phyloP scores from a whole-genome alignment of 768 basidiomycete species.

The Tricholoma bakamatsutake region DNA sequence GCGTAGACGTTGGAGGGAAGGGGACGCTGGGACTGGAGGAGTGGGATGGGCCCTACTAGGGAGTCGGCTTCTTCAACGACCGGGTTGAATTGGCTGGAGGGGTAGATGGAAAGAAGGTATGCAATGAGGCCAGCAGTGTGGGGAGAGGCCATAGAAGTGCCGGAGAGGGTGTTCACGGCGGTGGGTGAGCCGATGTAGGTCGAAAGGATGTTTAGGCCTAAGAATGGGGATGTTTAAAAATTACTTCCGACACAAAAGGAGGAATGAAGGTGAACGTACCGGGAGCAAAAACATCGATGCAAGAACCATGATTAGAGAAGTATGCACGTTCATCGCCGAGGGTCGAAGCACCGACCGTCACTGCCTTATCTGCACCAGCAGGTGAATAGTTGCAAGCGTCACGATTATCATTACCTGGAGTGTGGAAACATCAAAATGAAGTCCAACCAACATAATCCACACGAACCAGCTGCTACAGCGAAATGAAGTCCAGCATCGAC shows the following conservation, averaged over 20 bases:
- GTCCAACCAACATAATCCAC: background rate
- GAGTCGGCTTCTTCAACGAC: constrained; percentile 30
- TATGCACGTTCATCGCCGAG: constrained; percentile 77
- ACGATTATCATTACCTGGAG: constrained; percentile 70
- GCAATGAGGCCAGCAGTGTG: constrained; percentile 87
- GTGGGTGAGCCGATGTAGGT: constrained; percentile 66
- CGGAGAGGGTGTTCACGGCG: constrained; percentile 75
- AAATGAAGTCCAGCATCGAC: constrained; percentile 87
- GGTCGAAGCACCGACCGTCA: constrained; percentile 93
- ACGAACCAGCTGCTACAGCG: constrained; percentile 89
- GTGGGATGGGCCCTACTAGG: constrained; percentile 23
- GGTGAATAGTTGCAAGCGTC: constrained; percentile 94
- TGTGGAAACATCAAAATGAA: constrained; percentile 1
- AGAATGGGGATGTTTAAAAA: background rate
- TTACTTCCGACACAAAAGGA: background rate
- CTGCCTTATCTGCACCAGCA: constrained; percentile 79
- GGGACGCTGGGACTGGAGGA: constrained; percentile 27
- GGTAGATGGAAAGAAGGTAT: constrained; percentile 88
- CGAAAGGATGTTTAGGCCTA: constrained; percentile 81
- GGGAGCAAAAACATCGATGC: constrained; percentile 92
- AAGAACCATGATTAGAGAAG: constrained; percentile 89
- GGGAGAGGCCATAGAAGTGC: constrained; percentile 94
- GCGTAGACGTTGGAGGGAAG: constrained; percentile 45
- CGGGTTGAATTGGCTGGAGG: constrained; percentile 58
- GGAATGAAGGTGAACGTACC: constrained; percentile 31